These are phyloP conservation scores for Pseudocercospora eumusae DNA, from an alignment of 2,329 filamentous ascomycete species.

Conservation along the genomic window DNA sequence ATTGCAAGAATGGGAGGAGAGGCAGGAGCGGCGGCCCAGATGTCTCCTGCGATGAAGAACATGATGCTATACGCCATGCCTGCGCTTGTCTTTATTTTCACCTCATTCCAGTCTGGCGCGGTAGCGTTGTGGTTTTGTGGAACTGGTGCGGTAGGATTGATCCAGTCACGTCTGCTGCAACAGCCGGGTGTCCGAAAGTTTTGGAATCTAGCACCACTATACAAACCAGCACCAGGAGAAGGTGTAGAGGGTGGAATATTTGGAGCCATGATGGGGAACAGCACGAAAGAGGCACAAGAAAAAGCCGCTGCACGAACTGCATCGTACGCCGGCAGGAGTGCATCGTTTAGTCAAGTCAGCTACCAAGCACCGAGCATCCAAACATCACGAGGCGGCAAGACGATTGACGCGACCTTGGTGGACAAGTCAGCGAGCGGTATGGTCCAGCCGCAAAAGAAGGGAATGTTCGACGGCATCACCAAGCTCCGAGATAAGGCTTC, in stretches of 20 bases:
- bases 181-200: conserved; percentile 40
- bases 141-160: conserved; percentile 44
- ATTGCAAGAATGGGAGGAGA: conserved; percentile 52
- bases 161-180: conserved; percentile 45
- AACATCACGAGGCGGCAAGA: conserved; percentile 12
- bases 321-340: conserved; percentile 21
- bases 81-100: conserved; percentile 55
- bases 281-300: conserved; percentile 9
- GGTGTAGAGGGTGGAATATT: not conserved
- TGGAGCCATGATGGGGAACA: conserved; percentile 13
- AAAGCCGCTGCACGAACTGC: not conserved
- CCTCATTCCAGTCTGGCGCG: conserved; percentile 56
- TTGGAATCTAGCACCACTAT: conserved; percentile 44
- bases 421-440: conserved; percentile 20
- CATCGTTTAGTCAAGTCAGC: conserved; percentile 25
- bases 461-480: conserved; percentile 16
- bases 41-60: conserved; percentile 41
- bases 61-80: conserved; percentile 55
- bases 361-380: conserved; percentile 28
- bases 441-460: conserved; percentile 23
- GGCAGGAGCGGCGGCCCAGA: conserved; percentile 41
- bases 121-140: conserved; percentile 65
- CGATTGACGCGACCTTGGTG: conserved; percentile 26
- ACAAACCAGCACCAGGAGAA: conserved; percentile 28
- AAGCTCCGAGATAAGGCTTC: conserved; percentile 1